These are phyloP conservation scores for Calocera cornea DNA, from an alignment of 768 basidiomycete genomes.

Conservation along the genomic window DNA sequence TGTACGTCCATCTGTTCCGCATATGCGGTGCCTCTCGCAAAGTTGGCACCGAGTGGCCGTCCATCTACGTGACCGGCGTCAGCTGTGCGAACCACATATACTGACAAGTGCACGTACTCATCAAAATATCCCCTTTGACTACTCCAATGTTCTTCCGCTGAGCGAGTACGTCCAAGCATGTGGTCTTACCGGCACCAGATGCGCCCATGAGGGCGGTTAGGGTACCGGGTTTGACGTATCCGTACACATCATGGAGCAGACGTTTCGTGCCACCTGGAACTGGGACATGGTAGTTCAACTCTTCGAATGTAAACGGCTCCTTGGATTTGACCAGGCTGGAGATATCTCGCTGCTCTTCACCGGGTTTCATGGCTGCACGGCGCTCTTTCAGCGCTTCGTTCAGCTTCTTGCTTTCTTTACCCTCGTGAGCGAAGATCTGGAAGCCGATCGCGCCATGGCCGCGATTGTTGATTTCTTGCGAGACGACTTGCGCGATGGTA, in stretches of 20 bases:
- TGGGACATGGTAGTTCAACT: slow-evolving; percentile 51
- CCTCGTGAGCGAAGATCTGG: slow-evolving; percentile 49
- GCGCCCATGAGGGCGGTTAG: slow-evolving; percentile 79
- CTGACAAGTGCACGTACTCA: slow-evolving; percentile 56
- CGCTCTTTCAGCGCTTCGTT: slow-evolving; percentile 30
- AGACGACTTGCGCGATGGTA: slow-evolving; percentile 50
- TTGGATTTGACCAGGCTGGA: slow-evolving; percentile 24
- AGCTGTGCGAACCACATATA: slow-evolving; percentile 39
- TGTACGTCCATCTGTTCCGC: slow-evolving; percentile 81
- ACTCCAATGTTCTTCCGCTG: slow-evolving; percentile 49
- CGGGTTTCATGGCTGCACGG: slow-evolving; percentile 27
- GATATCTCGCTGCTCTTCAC: slow-evolving; percentile 32
- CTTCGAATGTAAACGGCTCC: slow-evolving; percentile 65
- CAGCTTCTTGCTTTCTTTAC: slow-evolving; percentile 31
- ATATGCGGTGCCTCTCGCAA: slow-evolving; percentile 44
- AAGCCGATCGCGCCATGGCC: slow-evolving; percentile 30
- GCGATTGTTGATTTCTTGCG: slow-evolving; percentile 47
- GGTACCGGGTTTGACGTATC: slow-evolving; percentile 74
- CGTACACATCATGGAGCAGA: slow-evolving; percentile 59
- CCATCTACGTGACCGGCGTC: slow-evolving; percentile 30
- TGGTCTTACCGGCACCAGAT: slow-evolving; percentile 49
- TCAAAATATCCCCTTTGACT: slow-evolving; percentile 54
- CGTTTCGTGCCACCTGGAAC: slow-evolving; percentile 31
- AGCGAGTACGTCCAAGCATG: slow-evolving; percentile 64
- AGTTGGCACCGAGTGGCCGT: slow-evolving; percentile 11